These are phyloP conservation scores for Parasarocladium wereldwijsianum DNA, from an alignment of 2,329 filamentous ascomycete genomes.

Conservation along the genomic window DNA sequence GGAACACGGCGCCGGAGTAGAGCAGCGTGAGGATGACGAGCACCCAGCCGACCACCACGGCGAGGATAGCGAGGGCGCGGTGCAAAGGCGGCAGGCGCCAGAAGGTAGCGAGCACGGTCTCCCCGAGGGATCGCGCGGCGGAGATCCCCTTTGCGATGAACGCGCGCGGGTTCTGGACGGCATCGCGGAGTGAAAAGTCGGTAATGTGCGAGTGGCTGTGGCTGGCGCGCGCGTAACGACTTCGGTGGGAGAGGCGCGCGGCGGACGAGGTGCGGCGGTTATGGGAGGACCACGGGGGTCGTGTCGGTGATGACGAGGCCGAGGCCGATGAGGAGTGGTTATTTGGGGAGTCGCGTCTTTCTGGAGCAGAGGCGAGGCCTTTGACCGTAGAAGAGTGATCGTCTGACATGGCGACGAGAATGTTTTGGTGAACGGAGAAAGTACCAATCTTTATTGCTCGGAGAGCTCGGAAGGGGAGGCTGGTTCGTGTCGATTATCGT, in stretches of 20 bases:
- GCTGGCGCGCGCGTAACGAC: slow-evolving; percentile 20
- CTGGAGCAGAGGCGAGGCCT: slow-evolving; percentile 29
- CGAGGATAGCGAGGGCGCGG: slow-evolving; percentile 39
- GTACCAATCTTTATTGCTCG: no score
- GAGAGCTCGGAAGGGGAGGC: no score
- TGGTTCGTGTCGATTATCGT: no score
- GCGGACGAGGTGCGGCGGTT: neutral
- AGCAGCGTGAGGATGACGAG: slow-evolving; percentile 55
- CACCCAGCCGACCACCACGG: slow-evolving; percentile 32
- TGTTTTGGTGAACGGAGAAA: neutral
- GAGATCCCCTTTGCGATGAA: neutral
- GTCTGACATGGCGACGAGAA: slow-evolving; percentile 27
- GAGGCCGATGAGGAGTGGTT: slow-evolving; percentile 13
- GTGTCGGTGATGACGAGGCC: slow-evolving; percentile 10
- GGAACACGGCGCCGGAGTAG: slow-evolving; percentile 70
- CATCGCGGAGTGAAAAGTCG: slow-evolving; percentile 5
- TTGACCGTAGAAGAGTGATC: slow-evolving; percentile 35
- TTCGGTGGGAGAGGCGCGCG: no score
- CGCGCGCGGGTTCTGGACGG: neutral
- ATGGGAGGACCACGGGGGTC: slow-evolving; percentile 1
- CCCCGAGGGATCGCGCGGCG: slow-evolving; percentile 6
- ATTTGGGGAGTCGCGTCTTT: slow-evolving; percentile 18
- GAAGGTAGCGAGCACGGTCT: slow-evolving; percentile 23
- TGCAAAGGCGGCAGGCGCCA: slow-evolving; percentile 42
- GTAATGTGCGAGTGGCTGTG: slow-evolving; percentile 14